Conservation (phyloP, 2,329 filamentous ascomycete genomes). For the Scortechinia acanthostroma region DNA sequence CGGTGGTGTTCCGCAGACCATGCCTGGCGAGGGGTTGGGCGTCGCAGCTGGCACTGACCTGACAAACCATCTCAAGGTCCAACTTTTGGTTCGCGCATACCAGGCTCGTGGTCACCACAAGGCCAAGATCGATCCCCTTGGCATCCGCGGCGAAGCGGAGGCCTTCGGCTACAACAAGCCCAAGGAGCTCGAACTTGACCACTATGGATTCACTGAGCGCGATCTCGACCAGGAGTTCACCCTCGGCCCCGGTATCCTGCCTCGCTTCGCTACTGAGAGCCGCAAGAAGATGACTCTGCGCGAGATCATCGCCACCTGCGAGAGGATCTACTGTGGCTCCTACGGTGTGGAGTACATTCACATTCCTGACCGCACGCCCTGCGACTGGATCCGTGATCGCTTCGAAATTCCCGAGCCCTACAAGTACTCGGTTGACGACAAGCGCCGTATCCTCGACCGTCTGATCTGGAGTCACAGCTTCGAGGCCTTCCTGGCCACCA, state of each 20-base stretch:
- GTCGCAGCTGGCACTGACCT: conserved; percentile 71
- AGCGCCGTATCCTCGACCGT: conserved; percentile 92
- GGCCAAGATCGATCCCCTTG: conserved; percentile 91
- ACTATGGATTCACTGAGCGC: conserved; percentile 91
- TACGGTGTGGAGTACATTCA: conserved; percentile 98
- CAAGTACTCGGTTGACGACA: conserved; percentile 97
- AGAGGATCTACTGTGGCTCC: conserved; percentile 93
- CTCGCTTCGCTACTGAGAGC: conserved; percentile 80
- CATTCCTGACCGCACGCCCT: conserved; percentile 93
- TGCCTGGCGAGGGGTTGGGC: conserved; percentile 62
- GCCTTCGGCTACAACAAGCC: conserved; percentile 81
- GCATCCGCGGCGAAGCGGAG: conserved; percentile 79
- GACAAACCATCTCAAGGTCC: conserved; percentile 94
- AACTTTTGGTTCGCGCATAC: conserved; percentile 92
- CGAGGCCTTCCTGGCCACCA: conserved; percentile 88
- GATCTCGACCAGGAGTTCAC: conserved; percentile 88
- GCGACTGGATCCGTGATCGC: conserved; percentile 94
- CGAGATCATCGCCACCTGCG: conserved; percentile 87
- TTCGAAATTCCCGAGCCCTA: conserved; percentile 90
- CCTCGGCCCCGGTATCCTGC: conserved; percentile 88
- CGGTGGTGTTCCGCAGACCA: conserved; percentile 68
- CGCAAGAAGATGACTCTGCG: conserved; percentile 94
- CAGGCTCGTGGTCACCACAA: conserved; percentile 98
- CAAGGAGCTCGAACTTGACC: conserved; percentile 84
- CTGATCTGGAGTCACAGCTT: conserved; percentile 98